Evolutionary conservation across 768 basidiomycete genomes (phyloP), one percentile per base, ranked within the genome.

Genomic region (Pleurotus tuoliensis): DNA sequence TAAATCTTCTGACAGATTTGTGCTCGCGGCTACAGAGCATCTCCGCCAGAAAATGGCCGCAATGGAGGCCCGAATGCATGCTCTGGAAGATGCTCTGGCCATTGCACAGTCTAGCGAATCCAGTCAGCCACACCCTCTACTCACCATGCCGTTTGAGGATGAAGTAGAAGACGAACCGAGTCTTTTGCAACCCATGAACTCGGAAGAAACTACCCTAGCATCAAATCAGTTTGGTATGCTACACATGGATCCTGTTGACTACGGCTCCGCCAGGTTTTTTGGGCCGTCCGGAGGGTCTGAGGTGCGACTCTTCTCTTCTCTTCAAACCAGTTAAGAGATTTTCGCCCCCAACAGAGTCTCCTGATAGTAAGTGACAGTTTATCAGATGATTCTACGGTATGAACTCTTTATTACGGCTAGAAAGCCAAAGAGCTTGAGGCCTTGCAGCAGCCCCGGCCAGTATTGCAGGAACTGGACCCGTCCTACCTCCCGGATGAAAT

Each of bases 21-120:
- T 83, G 8, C 62, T 77, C 12, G 77, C 76, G 2, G 81, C 80
- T 7, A 79, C 80, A 34, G 81, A 80, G 56, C 81, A 80, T 63
- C 73, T 83, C 27, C 76, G 73, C n/a, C 69, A 71, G 47, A 80
- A 78, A 66, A 66, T 80, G 46, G 59, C 64, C 13, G 73, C 69
- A 52, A 67, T 82, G 66, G 77, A 82, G 58, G 75, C 76, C 6
- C 73, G 81, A 1, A 81, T 82, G 74, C 77, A 72, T 58, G 74
- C 75, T 2, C 69, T 84, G 18, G 82, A 85, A 64, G 81, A 82
- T 61, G 82, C 81, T 15, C 63, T 83, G 16, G 76, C 76, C 20
- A 80, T 81, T 27, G 64, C 77, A 18, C 74, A 82, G 49, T 61
- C 70, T 22, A 63, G 68, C n/a, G 65, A 71, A 45, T 74, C 76